phyloP scores from a whole-genome alignment of 306 rosid species.

The Aeschynomene evenia region DNA sequence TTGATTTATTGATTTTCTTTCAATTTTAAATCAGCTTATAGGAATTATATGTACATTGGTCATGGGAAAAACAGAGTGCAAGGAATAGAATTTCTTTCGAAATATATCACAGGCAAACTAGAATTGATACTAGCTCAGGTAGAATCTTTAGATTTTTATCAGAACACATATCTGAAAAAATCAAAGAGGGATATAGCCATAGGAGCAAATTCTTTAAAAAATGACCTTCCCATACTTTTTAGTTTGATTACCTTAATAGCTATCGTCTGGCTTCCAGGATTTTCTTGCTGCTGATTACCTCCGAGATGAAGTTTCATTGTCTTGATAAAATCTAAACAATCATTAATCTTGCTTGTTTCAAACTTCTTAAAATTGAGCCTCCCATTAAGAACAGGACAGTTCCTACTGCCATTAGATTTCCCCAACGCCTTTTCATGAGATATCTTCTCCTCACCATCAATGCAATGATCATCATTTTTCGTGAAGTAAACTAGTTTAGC shows the following conservation, averaged over 20 bases:
- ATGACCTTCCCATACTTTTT: neutral
- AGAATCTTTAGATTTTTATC: slow-evolving; percentile 13
- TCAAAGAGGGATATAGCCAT: neutral
- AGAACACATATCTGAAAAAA: slow-evolving; percentile 2
- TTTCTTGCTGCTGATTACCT: slow-evolving; percentile 52
- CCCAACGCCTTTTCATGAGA: slow-evolving; percentile 38
- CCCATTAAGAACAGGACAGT: slow-evolving; percentile 54
- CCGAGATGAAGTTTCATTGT: slow-evolving; percentile 62
- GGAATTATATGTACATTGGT: neutral
- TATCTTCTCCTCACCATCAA: slow-evolving; percentile 38
- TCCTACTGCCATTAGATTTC: slow-evolving; percentile 38
- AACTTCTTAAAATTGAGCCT: slow-evolving; percentile 78
- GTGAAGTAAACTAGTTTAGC: slow-evolving; percentile 83
- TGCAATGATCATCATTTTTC: slow-evolving; percentile 37
- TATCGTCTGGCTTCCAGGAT: slow-evolving; percentile 42
- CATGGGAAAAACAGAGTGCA: slow-evolving; percentile 2
- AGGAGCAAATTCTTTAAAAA: slow-evolving; percentile 23
- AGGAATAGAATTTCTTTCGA: slow-evolving; percentile 13
- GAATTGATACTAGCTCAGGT: neutral
- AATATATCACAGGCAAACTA: neutral
- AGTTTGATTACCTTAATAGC: slow-evolving; percentile 58
- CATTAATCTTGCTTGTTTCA: slow-evolving; percentile 81
- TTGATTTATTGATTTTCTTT: slow-evolving; percentile 13
- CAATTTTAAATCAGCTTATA: slow-evolving; percentile 17
- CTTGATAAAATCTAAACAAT: slow-evolving; percentile 72